Conservation (phyloP, 2,329 filamentous ascomycete genomes). For the Rugonectria rugulosa region DNA sequence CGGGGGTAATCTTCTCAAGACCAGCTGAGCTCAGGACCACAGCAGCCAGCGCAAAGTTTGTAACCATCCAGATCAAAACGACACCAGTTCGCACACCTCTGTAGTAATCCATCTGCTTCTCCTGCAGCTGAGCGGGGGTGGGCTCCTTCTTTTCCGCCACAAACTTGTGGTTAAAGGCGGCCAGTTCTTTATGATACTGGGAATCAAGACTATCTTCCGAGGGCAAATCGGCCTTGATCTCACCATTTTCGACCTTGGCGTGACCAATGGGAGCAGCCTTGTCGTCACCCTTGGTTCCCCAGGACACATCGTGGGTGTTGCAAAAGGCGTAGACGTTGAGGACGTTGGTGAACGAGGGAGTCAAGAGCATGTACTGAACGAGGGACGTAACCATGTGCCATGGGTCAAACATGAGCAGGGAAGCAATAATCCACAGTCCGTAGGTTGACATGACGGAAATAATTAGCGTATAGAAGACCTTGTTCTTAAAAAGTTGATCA, state of each 20-base stretch:
- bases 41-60: constrained; percentile 87
- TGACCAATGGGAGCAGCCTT: constrained; percentile 90
- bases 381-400: constrained; percentile 99
- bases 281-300: constrained; percentile 98
- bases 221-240: constrained; percentile 80
- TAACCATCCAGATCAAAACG: constrained; percentile 95
- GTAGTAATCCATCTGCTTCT: constrained; percentile 98
- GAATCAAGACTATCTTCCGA: constrained; percentile 95
- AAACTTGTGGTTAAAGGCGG: constrained; percentile 76
- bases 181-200: constrained; percentile 88
- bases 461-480: constrained; percentile 91
- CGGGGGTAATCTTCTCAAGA: constrained; percentile 69
- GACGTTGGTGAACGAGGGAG: constrained; percentile 97
- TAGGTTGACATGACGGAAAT: constrained; percentile 93
- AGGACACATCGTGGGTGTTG: constrained; percentile 98
- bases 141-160: constrained; percentile 73
- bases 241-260: constrained; percentile 86
- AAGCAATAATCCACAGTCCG: constrained; percentile 89
- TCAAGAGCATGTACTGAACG: constrained; percentile 91
- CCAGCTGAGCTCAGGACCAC: constrained; percentile 88
- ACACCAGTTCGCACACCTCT: constrained; percentile 92
- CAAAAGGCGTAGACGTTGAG: constrained; percentile 99
- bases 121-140: constrained; percentile 63
- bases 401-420: constrained; percentile 93
- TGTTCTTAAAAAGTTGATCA: constrained; percentile 80